Evolutionary conservation across 2,329 filamentous ascomycete species (phyloP), one percentile per base, ranked within the genome.

Genomic region (Trichoderma guizhouense): DNA sequence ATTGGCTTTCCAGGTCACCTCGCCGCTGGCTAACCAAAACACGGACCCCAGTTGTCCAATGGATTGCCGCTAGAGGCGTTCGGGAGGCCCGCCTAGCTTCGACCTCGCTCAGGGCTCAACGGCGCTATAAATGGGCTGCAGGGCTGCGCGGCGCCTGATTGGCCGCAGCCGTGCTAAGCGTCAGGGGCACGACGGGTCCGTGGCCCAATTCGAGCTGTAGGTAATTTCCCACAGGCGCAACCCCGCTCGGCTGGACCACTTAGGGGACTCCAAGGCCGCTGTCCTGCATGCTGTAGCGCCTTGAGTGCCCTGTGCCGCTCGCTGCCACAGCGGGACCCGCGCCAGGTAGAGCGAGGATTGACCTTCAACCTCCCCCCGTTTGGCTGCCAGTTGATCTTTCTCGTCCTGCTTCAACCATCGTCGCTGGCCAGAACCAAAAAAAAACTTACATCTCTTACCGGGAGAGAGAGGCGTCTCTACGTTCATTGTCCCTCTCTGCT

Each of bases 401-500:
- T 67, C 39, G 18, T 71, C 26, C 63, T 39, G 36, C 53, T 51
- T 69, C 68, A 68, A 71, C 67, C 71, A 70, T 62, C 71, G 67
- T 71, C 73, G 61, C 71, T 73, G 73, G 73, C 70, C 67, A 60
- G 60, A 53, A 53, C 3, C 28, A 64, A 73, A 74, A 28, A 32
- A 63, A 61, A 55, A 55, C 11, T 4, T 21, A 14, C n/a, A 53
- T 67, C 70, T 65, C 30, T 66, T 53, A 28, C 47, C 47, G 64
- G 66, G 39, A 60, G 12, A 47, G 61, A 72, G 67, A 69, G 61
- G 66, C 62, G 71, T 69, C 66, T 62, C 58, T 43, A 62, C 72
- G 66, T 72, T 74, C 66, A 43, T 72, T 71, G 69, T 73, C 74
- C 73, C 71, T 74, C 71, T 73, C 72, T 71, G 72, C 67, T 72